Percentiles rank a stretch among this genome's conserved stretches.
Evolutionary conservation across 495 filamentous ascomycete species (phyloP).

Genomic region (Aspergillus campestris): DNA sequence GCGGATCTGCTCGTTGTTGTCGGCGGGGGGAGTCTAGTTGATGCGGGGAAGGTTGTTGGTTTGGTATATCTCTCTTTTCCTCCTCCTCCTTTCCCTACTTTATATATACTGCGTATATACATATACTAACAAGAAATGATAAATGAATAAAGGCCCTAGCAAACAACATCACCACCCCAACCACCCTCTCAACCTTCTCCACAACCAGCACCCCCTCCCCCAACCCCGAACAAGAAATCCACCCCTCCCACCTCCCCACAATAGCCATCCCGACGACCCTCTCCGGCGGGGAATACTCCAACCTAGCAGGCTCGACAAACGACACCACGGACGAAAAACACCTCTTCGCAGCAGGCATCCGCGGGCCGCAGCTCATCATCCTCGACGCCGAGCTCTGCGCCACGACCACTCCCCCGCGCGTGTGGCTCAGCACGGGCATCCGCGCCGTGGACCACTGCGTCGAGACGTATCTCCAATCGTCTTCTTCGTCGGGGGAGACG

Average conservation of each 20-base stretch:
- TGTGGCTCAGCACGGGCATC: constrained; percentile 56
- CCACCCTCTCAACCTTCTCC: constrained; percentile 36
- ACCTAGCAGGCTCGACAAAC: constrained; percentile 49
- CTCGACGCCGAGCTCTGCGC: constrained; percentile 47
- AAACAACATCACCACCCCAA: constrained; percentile 36
- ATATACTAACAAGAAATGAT: neutral
- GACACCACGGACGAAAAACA: constrained; percentile 44
- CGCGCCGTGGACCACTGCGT: constrained; percentile 59
- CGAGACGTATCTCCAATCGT: constrained; percentile 40
- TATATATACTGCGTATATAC: too few species aligned
- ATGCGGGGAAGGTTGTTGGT: constrained; percentile 51
- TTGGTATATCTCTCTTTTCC: constrained; percentile 28
- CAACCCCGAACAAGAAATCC: constrained; percentile 15
- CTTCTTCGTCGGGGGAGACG: constrained; percentile 7
- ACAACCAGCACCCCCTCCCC: constrained; percentile 19
- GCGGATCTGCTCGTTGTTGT: constrained; percentile 53
- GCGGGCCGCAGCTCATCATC: constrained; percentile 46
- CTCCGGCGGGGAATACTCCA: constrained; percentile 54
- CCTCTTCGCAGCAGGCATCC: constrained; percentile 37
- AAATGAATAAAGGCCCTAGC: constrained; percentile 35
- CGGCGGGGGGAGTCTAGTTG: constrained; percentile 53
- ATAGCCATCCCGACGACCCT: constrained; percentile 57
- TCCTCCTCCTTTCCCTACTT: too few species aligned
- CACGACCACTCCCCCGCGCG: constrained; percentile 46
- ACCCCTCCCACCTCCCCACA: constrained; percentile 39